Conservation (phyloP, 176 grass and related monocot genomes). For the Tillandsia leiboldiana region DNA sequence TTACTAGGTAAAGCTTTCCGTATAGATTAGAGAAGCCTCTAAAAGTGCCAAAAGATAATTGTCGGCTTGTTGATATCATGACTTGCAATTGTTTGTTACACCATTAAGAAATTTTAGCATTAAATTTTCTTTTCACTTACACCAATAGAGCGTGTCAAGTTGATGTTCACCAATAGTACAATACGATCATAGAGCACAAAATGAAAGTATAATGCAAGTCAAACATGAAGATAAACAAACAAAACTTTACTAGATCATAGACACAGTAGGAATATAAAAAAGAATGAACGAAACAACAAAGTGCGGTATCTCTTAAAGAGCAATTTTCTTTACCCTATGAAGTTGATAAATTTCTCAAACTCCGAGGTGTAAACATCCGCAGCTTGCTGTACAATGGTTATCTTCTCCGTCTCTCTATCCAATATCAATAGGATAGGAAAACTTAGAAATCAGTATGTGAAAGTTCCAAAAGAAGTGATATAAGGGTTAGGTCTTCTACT, state of each 20-base stretch:
- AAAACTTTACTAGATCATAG: slow-evolving; percentile 7
- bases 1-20: too few relatives aligned
- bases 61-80: background rate
- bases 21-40: too few relatives aligned
- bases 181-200: background rate
- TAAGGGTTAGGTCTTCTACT: background rate
- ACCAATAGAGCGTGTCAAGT: background rate
- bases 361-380: slow-evolving; percentile 55
- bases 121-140: background rate
- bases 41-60: too few relatives aligned
- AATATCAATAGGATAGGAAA: slow-evolving; percentile 17
- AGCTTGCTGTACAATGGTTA: slow-evolving; percentile 58
- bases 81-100: background rate
- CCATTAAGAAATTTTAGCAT: background rate
- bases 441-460: slow-evolving; percentile 5
- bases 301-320: background rate
- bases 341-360: slow-evolving; percentile 63
- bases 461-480: slow-evolving; percentile 9
- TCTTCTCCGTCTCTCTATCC: slow-evolving; percentile 53
- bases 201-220: slow-evolving; percentile 3
- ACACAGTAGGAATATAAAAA: slow-evolving; percentile 5
- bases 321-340: slow-evolving; percentile 60
- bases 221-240: slow-evolving; percentile 10
- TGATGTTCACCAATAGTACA: background rate
- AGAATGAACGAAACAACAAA: background rate